Base-by-base conservation (phyloP, 106 monocot species). In the Narthecium ossifragum region DNA sequence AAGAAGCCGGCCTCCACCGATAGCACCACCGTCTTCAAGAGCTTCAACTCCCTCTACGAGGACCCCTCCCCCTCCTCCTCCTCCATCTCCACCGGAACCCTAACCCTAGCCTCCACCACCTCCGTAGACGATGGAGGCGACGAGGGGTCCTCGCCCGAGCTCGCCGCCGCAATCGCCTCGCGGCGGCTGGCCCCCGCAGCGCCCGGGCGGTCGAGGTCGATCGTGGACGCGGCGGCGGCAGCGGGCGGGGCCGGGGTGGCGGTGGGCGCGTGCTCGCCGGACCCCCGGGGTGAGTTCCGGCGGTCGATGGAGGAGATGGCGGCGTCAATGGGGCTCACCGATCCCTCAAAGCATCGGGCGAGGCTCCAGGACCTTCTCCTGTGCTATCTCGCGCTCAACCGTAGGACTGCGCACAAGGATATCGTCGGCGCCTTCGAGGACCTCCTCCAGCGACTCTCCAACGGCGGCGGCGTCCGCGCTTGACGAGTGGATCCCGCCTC, bases 301-400 rank as follows among this genome's bases (percentile, higher is more conserved):
- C 66, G 37, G 38, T 86, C 85, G 26, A 81, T 86, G 81, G 85
- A 81, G 80, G 85, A 86, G 71, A 86, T 80, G 77, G 77, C 66
- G 43, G 64, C 60, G 26, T 74, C 85, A 20, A 57, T 86, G 18
- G 67, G 74, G 34, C 58, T 78, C 2, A 28, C 4, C 55, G 61
- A 37, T 6, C 56, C 49, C 28, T 6, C 52, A 26, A 10, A 32
- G 39, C 65, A 62, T 55, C 49, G 63, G 10, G 48, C 63, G 34
- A 50, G 59, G 53, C 70, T 86, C 59, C 77, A 78, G 34, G 77
- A 86, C 60, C 77, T 86, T 34, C 67, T 86, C 14, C 73, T 86
- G 46, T 86, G 81, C 67, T 86, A 86, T 70, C 81, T 86, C 33
- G 67, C 73, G 9, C 64, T 86, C 53, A 86, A 86, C 58, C 59